Evolutionary conservation across 2,329 filamentous ascomycete species (phyloP), one percentile per base, ranked within the genome.

Genomic region (Huntiella bhutanensis): DNA sequence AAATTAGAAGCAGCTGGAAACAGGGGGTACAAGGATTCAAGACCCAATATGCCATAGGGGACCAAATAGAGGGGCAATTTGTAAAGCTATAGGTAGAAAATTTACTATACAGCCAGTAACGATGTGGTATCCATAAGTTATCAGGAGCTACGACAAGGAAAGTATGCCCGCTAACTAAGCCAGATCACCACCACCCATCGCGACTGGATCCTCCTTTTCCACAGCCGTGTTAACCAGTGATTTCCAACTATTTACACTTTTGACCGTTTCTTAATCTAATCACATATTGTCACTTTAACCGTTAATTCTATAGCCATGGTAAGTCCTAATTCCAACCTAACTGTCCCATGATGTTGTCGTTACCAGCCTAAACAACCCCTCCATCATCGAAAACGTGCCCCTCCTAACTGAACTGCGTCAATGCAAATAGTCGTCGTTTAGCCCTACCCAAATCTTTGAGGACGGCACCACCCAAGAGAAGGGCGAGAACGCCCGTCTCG

Each of bases 391-490:
- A 43, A 38, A 48, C 35, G 19, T 41, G 48, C 42, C 45, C 48
- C 45, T 49, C 43, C 47, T 49, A 49, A 49, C 39, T 32, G 16
- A 40, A 37, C 22, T 37, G 33, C 43, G 41, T 32, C 19, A 16
- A 16, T 16, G 13, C 16, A 15, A 38, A 48, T 40, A 52, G 51
- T 44, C 51, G 43, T 79, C 75, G 55, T 80, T 80, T 64, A 91
- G 86, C 67, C 87, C 88, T 58, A 94, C 86, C 53, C 88, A 96
- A 67, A 96, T 96, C 70, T 96, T 96, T 66, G 84, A 86, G 58
- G 85, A 95, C 64, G 87, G 92, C 62, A 91, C 92, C 55, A 91
- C 82, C 49, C 85, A 96, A 67, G 88, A 96, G 69, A 96, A 94
- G 70, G 91, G 91, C 58, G 88, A 96, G 70, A 96, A 96, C 82